Evolutionary conservation across 768 basidiomycete species (phyloP).

Genomic region (Mycena chlorophos): DNA sequence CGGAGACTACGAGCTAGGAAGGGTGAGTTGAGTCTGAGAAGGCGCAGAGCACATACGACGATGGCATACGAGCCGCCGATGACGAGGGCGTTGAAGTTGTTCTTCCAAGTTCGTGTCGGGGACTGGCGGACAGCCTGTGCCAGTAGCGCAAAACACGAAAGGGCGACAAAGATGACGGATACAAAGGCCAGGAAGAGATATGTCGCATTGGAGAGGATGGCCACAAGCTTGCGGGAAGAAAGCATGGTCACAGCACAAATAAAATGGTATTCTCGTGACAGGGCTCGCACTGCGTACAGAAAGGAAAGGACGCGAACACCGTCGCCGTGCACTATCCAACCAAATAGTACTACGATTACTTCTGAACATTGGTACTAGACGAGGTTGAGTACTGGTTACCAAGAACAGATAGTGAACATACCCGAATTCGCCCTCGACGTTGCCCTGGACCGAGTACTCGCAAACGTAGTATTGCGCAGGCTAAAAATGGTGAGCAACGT

Average conservation of each 20-base stretch:
- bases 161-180: conserved; percentile 52
- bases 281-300: conserved; percentile 14
- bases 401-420: conserved; percentile 35
- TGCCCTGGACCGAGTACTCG: conserved; percentile 66
- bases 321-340: conserved; percentile 3
- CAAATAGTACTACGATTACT: conserved; percentile 46
- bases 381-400: not conserved
- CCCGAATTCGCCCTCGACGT: conserved; percentile 62
- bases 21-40: not conserved
- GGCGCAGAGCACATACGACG: conserved; percentile 50
- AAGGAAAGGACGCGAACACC: conserved; percentile 19
- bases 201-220: conserved; percentile 53
- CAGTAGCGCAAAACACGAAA: conserved; percentile 66
- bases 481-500: conserved; percentile 32
- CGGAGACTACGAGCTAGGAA: conserved; percentile 55
- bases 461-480: conserved; percentile 63
- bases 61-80: conserved; percentile 71
- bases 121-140: conserved; percentile 73
- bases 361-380: conserved; percentile 26
- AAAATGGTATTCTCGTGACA: conserved; percentile 21
- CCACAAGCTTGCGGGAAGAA: conserved; percentile 28
- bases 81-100: conserved; percentile 68
- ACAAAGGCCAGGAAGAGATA: conserved; percentile 55
- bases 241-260: conserved; percentile 10
- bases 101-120: conserved; percentile 49